A percentile compares a stretch with the other conserved stretches of the same genome.
Evolutionary conservation across 2,329 filamentous ascomycete species (phyloP).

Genomic region (Trichoderma afroharzianum): DNA sequence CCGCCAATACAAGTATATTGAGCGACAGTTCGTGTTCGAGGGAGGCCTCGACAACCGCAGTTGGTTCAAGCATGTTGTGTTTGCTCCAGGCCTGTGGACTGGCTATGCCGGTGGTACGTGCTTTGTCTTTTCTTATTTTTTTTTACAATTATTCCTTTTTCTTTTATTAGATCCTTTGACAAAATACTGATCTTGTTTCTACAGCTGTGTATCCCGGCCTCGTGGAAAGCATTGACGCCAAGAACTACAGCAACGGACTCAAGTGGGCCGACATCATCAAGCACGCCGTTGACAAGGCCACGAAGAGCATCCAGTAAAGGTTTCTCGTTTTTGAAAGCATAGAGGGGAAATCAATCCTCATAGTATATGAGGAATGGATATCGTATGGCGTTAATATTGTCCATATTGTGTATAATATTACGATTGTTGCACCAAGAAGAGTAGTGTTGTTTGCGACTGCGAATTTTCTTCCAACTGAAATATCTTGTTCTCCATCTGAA

Average conservation of each 20-base stretch:
- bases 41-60: slow-evolving; percentile 71
- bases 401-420: background rate
- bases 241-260: slow-evolving; percentile 54
- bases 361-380: background rate
- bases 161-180: background rate
- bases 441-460: background rate
- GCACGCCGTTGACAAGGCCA: slow-evolving; percentile 45
- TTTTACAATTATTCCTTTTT: background rate
- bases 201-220: slow-evolving; percentile 60
- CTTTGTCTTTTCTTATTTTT: background rate
- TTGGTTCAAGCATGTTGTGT: slow-evolving; percentile 96
- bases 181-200: background rate
- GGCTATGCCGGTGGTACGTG: slow-evolving; percentile 74
- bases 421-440: background rate
- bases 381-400: background rate
- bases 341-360: background rate
- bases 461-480: background rate
- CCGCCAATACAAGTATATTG: slow-evolving; percentile 76
- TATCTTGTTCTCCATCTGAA: too few species aligned
- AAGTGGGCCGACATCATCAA: slow-evolving; percentile 60
- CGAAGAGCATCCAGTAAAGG: slow-evolving; percentile 34
- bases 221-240: slow-evolving; percentile 58
- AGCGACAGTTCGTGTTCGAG: slow-evolving; percentile 73
- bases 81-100: slow-evolving; percentile 87
- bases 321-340: background rate